These are phyloP conservation scores for Moesziomyces antarcticus DNA, from an alignment of 1,284 basidiomycete species.

Conservation along the genomic window DNA sequence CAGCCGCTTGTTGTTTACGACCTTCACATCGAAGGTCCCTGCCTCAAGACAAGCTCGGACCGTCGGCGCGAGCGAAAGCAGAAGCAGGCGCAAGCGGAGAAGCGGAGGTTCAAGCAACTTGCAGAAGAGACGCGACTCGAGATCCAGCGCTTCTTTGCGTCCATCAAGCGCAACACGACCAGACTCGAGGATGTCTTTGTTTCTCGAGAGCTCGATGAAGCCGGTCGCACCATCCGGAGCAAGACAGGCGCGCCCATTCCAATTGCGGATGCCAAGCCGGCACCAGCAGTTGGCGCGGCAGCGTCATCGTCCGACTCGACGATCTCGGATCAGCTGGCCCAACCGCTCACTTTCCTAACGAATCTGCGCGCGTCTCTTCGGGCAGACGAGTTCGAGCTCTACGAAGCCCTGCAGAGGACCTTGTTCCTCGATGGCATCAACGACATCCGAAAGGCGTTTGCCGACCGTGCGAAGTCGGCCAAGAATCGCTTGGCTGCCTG, in stretches of 20 bases:
- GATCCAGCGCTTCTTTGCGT: conserved; percentile 58
- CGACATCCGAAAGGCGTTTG: conserved; percentile 56
- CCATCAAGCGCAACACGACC: conserved; percentile 49
- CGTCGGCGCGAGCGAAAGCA: conserved; percentile 23
- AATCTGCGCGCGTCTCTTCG: conserved; percentile 42
- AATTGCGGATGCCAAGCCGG: background rate
- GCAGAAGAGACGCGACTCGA: conserved; percentile 51
- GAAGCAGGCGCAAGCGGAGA: conserved; percentile 25
- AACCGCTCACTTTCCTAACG: conserved; percentile 46
- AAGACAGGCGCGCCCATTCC: conserved; percentile 8
- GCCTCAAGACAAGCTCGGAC: conserved; percentile 32
- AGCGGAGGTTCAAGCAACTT: conserved; percentile 25
- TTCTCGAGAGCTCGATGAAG: conserved; percentile 57
- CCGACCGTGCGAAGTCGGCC: conserved; percentile 55
- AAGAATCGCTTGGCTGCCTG: conserved; percentile 55
- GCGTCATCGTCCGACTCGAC: conserved; percentile 15
- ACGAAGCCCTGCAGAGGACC: conserved; percentile 49
- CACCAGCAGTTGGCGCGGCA: background rate
- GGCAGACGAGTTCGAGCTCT: conserved; percentile 58
- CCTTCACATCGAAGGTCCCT: conserved; percentile 55
- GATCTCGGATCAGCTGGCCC: conserved; percentile 20
- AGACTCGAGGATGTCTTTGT: conserved; percentile 53
- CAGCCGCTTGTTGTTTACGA: conserved; percentile 50
- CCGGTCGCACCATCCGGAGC: conserved; percentile 51
- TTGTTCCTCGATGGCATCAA: conserved; percentile 47